Evolutionary conservation across 208 protist genomes (phyloP), one percentile per base, ranked within the genome.

Genomic region (Porcisia hertigi): DNA sequence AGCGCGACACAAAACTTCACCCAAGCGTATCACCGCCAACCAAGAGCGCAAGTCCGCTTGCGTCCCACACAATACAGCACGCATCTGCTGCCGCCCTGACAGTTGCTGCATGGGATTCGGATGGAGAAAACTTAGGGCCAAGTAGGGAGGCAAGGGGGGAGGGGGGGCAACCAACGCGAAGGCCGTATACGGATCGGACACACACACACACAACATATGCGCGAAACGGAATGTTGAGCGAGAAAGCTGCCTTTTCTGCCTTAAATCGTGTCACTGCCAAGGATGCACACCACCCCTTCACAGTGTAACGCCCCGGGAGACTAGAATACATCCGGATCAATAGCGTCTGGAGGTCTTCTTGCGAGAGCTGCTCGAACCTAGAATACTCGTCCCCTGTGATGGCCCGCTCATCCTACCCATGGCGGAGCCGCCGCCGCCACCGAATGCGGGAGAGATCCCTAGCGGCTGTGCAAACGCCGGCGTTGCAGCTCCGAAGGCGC

Each of bases 401-500:
- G 62, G 11, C 20, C 62, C 62, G 8, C 62, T 41, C 39, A 9
- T 25, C 62, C 0, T 39, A 34, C 60, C 36, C 39, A 47, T 65
- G 34, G 62, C 18, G n/a, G 39, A 34, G 59, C 59, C 36, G n/a
- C 39, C 9, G 45, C 45, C 45, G 9, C 45, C 9, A 9, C 45
- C 62, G 43, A 66, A 66, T 47, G 20, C 62, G 34, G 62, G 62
- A 66, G 62, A 66, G 62, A 2, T 16, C 39, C 62, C 39, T 8
- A 66, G 34, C 36, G 62, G 62, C 25, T 66, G 39, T 18, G 62
- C 39, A 23, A 66, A 66, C 18, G 70, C 75, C 7, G 75, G 70
- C 18, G 60, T 47, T 3, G 70, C 65, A 36, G 59, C 79, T 45
- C 73, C 73, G 55, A 78, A 78, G 69, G 36, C 45, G 57, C 62